phyloP scores from a whole-genome alignment of 2,329 filamentous ascomycete genomes.

The Exophiala xenobiotica region DNA sequence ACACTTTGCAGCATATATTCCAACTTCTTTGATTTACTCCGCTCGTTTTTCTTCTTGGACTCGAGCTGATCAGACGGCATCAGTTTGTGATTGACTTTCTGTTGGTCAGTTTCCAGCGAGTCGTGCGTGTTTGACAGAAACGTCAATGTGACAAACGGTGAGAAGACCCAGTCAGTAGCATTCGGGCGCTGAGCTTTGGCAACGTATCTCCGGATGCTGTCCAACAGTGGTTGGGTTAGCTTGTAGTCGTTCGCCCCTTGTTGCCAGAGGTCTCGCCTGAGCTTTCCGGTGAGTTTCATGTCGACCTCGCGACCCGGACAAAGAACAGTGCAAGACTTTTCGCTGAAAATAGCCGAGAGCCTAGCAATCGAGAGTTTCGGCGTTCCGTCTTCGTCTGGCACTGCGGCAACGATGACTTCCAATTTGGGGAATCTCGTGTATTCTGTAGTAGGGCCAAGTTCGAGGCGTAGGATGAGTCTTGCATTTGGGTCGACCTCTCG shows the following conservation, averaged over 20 bases:
- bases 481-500: conserved; percentile 3
- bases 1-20: conserved; percentile 19
- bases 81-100: background rate
- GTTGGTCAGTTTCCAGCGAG: background rate
- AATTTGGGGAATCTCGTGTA: conserved; percentile 8
- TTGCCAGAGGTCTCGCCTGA: conserved; percentile 19
- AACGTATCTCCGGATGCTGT: conserved; percentile 9
- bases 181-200: conserved; percentile 1
- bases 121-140: conserved; percentile 1
- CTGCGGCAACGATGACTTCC: conserved; percentile 15
- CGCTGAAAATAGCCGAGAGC: conserved; percentile 16
- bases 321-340: conserved; percentile 11
- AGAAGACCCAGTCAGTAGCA: conserved; percentile 19
- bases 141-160: conserved; percentile 15
- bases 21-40: background rate
- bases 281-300: conserved; percentile 8
- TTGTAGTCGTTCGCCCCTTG: conserved; percentile 1
- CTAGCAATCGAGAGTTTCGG: conserved; percentile 8
- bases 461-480: conserved; percentile 14
- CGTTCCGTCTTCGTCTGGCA: background rate
- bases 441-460: conserved; percentile 7
- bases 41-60: background rate
- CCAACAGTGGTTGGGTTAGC: background rate
- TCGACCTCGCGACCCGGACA: conserved; percentile 15
- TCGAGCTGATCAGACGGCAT: background rate